Conservation (phyloP, 108 stramenopile genomes). For the Hondaea fermentalgiana region DNA sequence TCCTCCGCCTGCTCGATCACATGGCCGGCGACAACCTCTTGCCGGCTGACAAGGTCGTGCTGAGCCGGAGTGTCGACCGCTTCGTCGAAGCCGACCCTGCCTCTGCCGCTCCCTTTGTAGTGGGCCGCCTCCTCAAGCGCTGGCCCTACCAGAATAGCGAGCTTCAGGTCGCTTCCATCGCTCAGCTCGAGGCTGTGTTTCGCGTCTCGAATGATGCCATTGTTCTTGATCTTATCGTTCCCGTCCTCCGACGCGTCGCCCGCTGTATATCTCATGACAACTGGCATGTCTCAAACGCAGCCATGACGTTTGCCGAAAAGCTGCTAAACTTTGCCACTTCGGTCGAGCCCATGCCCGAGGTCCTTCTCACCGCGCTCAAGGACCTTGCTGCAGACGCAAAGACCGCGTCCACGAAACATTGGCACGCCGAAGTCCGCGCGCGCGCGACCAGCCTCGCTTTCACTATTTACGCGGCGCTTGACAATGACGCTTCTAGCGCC, state of each 20-base stretch:
- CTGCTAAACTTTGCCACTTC: background rate
- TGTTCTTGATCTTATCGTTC: background rate
- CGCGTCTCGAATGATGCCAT: background rate
- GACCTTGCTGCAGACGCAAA: background rate
- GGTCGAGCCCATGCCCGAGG: background rate
- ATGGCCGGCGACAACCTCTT: background rate
- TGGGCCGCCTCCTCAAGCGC: background rate
- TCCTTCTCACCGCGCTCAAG: background rate
- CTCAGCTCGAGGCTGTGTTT: background rate
- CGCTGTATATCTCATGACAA: background rate
- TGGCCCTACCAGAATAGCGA: conserved; percentile 4
- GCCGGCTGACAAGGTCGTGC: background rate
- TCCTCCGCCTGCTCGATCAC: background rate
- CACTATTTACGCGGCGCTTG: background rate
- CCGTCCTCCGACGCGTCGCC: background rate
- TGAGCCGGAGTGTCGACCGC: background rate
- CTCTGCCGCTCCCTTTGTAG: background rate
- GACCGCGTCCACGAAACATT: background rate
- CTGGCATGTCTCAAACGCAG: background rate
- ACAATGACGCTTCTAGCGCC: background rate
- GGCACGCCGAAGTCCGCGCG: background rate
- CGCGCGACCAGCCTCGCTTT: background rate
- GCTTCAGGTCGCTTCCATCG: background rate
- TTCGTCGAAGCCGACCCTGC: background rate
- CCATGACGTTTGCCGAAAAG: conserved; percentile 11